Evolutionary conservation across 768 basidiomycete species (phyloP), one percentile per base, ranked within the genome.

Genomic region (Phylloporus arenicola): DNA sequence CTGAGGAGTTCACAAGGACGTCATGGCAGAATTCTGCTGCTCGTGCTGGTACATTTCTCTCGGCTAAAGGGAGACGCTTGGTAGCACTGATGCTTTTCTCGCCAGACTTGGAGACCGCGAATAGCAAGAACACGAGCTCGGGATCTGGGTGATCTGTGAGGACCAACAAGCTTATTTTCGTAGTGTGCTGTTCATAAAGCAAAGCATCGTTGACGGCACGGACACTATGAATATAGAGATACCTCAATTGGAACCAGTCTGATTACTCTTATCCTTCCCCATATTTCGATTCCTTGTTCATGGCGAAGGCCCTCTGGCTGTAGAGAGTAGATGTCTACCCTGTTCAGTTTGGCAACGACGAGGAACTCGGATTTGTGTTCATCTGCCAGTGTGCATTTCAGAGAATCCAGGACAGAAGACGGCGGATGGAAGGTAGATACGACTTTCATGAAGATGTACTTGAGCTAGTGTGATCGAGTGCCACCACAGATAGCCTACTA

Each of bases 101-200:
- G 17, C 69, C 70, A 37, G 52, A 60, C 12, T 65, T 60, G 30
- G 71, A 62, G 33, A 73, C 70, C 3, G 64, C 64, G 60, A 82
- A 86, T 3, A 70, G 62, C 35, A 92, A 70, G 55, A 89, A 73
- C 31, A 90, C 65, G 12, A 91, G 73, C 52, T 83, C 81, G 9
- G 88, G 85, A 30, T 86, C 80, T 1, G 88, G 88, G 57, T 89
- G 87, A 52, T 86, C 86, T 0, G 85, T 77, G 61, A 91, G 74
- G 29, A 88, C 74, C 19, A 88, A 63, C 13, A 91, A 25, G 74
- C 74, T 56, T 68, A 71, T 31, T 59, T 53, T 38, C 70, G 70
- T 48, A 69, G 71, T 69, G 58, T 59, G 55, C 52, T 57, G 47
- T 52, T n/a, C 29, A 53, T 46, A 13, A 45, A 50, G 34, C 38